These are phyloP conservation scores for Metschnikowia similis DNA, from an alignment of 805 yeast genomes.

Conservation along the genomic window DNA sequence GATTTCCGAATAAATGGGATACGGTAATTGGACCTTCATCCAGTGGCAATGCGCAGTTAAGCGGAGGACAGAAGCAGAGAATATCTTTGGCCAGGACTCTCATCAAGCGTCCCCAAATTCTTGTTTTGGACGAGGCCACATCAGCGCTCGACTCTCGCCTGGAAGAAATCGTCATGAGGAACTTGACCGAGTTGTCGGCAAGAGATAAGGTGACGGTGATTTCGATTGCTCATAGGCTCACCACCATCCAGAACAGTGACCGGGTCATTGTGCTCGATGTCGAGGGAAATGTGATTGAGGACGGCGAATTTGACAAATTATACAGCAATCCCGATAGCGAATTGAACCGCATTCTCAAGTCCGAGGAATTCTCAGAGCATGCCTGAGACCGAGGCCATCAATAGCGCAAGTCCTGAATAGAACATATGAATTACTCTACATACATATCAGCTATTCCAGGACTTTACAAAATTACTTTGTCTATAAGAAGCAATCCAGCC, in stretches of 20 bases:
- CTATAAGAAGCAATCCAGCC: too few species aligned
- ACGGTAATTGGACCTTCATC: conserved; percentile 75
- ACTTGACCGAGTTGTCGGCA: conserved; percentile 52
- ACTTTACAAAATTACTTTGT: not conserved
- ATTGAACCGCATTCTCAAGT: conserved; percentile 40
- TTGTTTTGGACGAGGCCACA: conserved; percentile 90
- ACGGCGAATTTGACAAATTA: conserved; percentile 56
- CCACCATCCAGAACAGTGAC: conserved; percentile 81
- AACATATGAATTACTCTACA: not conserved
- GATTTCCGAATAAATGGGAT: conserved; percentile 77
- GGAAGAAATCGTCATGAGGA: conserved; percentile 78
- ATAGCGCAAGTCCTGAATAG: not conserved
- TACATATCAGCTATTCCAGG: not conserved
- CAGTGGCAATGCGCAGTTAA: conserved; percentile 73
- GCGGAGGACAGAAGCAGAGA: conserved; percentile 95
- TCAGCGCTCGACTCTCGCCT: conserved; percentile 88
- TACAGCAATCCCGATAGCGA: conserved; percentile 42
- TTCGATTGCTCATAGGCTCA: conserved; percentile 86
- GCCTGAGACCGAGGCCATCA: not conserved
- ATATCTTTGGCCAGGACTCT: conserved; percentile 88
- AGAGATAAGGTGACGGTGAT: conserved; percentile 58
- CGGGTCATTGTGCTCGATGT: conserved; percentile 65
- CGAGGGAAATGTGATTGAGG: conserved; percentile 60
- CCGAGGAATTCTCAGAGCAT: conserved; percentile 15
- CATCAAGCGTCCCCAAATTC: conserved; percentile 69